These are phyloP conservation scores for Phoenix dactylifera DNA, from an alignment of 176 grass and related monocot genomes.

Conservation along the genomic window DNA sequence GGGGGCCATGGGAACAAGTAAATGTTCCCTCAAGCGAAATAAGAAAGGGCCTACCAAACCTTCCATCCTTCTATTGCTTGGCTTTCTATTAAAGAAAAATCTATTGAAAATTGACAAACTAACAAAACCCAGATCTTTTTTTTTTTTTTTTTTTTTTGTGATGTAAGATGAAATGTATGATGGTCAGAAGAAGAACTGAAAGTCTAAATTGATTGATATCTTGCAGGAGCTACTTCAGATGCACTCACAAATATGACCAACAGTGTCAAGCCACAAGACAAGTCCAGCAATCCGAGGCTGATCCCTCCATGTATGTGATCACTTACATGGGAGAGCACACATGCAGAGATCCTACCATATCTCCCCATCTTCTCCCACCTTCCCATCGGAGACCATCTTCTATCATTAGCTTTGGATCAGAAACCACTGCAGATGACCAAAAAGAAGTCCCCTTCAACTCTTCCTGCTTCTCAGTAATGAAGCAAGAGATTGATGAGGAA, in stretches of 20 bases:
- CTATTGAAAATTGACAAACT: too few relatives aligned
- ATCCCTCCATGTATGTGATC: conserved; percentile 33
- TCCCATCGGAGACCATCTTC: neutral
- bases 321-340: conserved; percentile 69
- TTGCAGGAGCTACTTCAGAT: conserved; percentile 80
- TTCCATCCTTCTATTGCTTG: too few relatives aligned
- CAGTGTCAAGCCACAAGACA: conserved; percentile 51
- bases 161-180: neutral
- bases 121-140: neutral
- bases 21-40: too few relatives aligned
- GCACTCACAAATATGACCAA: conserved; percentile 53
- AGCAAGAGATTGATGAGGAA: conserved; percentile 39
- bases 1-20: too few relatives aligned
- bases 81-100: too few relatives aligned
- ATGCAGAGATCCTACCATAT: conserved; percentile 31
- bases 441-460: neutral
- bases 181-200: too few relatives aligned
- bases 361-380: conserved; percentile 28
- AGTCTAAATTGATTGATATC: neutral
- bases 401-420: conserved; percentile 45
- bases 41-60: too few relatives aligned
- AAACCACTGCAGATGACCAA: neutral
- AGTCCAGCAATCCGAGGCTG: conserved; percentile 33
- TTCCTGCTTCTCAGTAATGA: neutral
- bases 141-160: neutral